Conservation (phyloP, 2,329 filamentous ascomycete genomes). For the Colletotrichum lentis region DNA sequence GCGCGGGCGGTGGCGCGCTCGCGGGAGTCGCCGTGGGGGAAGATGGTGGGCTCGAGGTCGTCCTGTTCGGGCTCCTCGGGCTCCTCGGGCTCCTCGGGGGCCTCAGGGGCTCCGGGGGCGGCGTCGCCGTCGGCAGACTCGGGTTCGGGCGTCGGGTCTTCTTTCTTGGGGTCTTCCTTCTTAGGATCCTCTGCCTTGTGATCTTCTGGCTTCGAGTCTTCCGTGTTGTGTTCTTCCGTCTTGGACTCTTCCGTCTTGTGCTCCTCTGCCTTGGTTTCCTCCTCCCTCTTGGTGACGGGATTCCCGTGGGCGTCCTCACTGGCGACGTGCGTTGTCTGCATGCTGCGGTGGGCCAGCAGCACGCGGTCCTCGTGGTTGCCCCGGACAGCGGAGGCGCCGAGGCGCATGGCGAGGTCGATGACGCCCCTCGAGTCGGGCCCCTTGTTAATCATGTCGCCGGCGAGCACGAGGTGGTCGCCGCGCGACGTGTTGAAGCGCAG, state of each 20-base stretch:
- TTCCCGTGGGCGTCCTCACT: slow-evolving; percentile 38
- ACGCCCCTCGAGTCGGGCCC: slow-evolving; percentile 84
- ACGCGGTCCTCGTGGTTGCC: slow-evolving; percentile 94
- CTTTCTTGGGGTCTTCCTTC: slow-evolving; percentile 27
- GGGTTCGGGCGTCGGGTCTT: slow-evolving; percentile 37
- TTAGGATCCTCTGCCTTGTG: too few relatives aligned
- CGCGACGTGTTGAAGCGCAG: slow-evolving; percentile 62
- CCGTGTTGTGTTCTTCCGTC: not conserved
- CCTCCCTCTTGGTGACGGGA: slow-evolving; percentile 42
- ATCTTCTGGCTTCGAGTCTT: too few relatives aligned
- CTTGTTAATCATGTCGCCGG: slow-evolving; percentile 84
- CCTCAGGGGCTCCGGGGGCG: slow-evolving; percentile 43
- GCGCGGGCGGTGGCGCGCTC: slow-evolving; percentile 65
- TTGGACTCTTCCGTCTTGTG: not conserved
- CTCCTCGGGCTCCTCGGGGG: slow-evolving; percentile 38
- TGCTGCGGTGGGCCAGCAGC: slow-evolving; percentile 67
- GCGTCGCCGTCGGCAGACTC: slow-evolving; percentile 1
- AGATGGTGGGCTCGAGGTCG: slow-evolving; percentile 39
- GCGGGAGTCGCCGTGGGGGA: slow-evolving; percentile 48
- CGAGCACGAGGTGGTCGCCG: slow-evolving; percentile 77
- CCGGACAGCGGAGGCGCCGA: slow-evolving; percentile 82
- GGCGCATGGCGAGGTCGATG: slow-evolving; percentile 74
- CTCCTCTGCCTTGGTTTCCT: slow-evolving; percentile 31
- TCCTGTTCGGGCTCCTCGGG: slow-evolving; percentile 24
- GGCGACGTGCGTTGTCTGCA: slow-evolving; percentile 46